phyloP scores from a whole-genome alignment of 345 rosid genomes.

The Populus deltoides region DNA sequence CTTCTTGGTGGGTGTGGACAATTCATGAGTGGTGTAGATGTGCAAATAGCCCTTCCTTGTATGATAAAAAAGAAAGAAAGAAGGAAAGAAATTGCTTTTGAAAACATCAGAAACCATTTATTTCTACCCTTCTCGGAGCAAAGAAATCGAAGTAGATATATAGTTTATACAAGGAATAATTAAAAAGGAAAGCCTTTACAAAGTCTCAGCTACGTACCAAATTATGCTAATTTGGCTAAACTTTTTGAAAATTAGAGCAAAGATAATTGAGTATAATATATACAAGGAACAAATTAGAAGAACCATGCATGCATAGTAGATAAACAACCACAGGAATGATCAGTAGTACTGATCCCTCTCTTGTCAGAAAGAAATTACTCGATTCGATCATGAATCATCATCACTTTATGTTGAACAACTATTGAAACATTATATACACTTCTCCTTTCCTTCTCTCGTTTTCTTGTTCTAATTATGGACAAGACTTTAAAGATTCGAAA shows the following conservation, averaged over 20 bases:
- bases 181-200: background rate
- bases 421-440: background rate
- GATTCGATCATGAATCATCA: background rate
- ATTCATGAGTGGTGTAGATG: background rate
- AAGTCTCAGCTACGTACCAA: background rate
- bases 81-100: background rate
- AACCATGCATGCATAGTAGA: background rate
- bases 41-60: background rate
- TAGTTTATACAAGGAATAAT: background rate
- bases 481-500: background rate
- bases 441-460: background rate
- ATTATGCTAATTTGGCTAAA: background rate
- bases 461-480: background rate
- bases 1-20: background rate
- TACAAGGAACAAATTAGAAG: no score
- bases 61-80: background rate
- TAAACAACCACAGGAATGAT: background rate
- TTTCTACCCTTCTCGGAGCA: background rate
- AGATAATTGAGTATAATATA: background rate
- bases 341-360: background rate
- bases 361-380: background rate
- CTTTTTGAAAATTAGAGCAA: background rate
- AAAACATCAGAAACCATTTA: background rate
- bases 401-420: constrained; percentile 3
- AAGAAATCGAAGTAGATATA: background rate